Base-by-base conservation (phyloP, 139 green algal species). In the Dunaliella sp. region DNA sequence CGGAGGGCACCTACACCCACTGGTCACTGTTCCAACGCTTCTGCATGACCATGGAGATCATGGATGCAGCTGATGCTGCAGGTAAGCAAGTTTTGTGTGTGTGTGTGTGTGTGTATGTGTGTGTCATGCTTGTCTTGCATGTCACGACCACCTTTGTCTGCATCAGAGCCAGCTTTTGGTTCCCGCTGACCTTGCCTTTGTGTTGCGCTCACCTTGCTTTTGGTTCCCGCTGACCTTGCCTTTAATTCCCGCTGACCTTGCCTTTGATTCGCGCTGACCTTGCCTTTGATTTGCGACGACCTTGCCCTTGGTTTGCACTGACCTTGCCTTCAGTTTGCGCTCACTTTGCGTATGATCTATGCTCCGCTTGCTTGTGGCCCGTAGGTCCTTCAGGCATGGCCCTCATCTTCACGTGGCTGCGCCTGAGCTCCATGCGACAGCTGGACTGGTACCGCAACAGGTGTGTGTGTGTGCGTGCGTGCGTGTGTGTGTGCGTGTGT, bases 341-440 rank as follows among this genome's bases (percentile, higher is more conserved):
- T 81, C 16, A 81, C 28, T 16, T 34, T 81, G 59, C 25, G 81
- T 32, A 26, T 84, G 81, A 77, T 16, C n/a, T 22, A 26, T 76
- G 48, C 7, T 31, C 32, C 31, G 77, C 35, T 74, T 31, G 22
- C 80, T 74, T 25, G 36, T 85, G 38, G 22, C 38, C 25, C 38
- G 84, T 90, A 92, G 94, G 93, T 75, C 82, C 89, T 7, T 59
- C 59, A 0, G 95, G 93, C 80, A 95, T 95, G 90, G 92, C 89
- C 1, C 90, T 96, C 34, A 86, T 98, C 16, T 91, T 94, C 59
- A 93, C 94, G 1, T 97, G 94, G 96, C 91, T 98, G 81, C 93
- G 96, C 31, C 90, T 97, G 22, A 94, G 88, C 79, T 86, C 86
- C 33, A 90, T 91, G 35, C 91, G 91, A 65, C 92, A 96, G 87